phyloP scores from a whole-genome alignment of 164 flowering plant species.

The Annona cherimola region DNA sequence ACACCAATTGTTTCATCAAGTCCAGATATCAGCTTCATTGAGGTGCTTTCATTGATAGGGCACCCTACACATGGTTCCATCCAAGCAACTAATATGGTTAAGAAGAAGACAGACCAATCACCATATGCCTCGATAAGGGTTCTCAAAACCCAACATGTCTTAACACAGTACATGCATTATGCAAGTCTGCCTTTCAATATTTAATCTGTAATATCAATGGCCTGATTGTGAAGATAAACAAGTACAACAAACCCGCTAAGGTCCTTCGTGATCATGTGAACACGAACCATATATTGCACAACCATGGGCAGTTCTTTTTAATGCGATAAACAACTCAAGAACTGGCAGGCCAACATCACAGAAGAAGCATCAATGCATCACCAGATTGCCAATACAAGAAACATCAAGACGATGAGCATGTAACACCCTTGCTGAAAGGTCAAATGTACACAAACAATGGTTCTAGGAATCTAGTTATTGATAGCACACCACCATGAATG shows the following conservation, averaged over 20 bases:
- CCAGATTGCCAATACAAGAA: no score
- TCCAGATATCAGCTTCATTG: conserved; percentile 53
- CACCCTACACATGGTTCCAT: conserved; percentile 28
- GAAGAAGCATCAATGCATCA: no score
- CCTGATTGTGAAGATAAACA: neutral
- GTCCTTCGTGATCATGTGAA: no score
- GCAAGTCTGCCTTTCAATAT: no score
- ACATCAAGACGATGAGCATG: no score
- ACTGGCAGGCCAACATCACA: no score
- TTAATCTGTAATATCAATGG: no score
- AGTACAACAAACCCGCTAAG: neutral
- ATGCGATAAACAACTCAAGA: no score
- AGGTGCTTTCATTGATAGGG: conserved; percentile 46
- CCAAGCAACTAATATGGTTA: conserved; percentile 3
- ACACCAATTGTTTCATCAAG: conserved; percentile 77
- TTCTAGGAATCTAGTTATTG: neutral
- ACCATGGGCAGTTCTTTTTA: neutral
- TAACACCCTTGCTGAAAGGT: no score
- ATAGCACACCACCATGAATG: neutral
- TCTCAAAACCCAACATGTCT: neutral
- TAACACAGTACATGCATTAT: neutral
- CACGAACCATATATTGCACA: neutral
- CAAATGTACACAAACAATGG: neutral
- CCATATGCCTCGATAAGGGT: neutral
- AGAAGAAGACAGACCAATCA: conserved; percentile 6